Evolutionary conservation across 2,329 filamentous ascomycete species (phyloP), one percentile per base, ranked within the genome.

Genomic region (Sordariomycetes sp.): DNA sequence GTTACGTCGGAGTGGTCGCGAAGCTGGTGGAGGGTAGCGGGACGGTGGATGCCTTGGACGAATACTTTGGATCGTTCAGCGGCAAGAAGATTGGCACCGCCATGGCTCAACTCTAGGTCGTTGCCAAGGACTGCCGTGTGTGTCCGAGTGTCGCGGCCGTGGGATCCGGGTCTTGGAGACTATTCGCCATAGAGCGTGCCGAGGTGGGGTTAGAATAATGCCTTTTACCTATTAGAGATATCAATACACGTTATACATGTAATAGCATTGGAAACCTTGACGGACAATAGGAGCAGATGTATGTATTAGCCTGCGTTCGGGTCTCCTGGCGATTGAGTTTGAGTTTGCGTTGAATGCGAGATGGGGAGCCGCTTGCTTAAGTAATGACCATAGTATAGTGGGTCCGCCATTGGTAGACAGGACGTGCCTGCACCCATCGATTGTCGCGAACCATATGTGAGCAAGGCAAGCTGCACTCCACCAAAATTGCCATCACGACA

Each of bases 21-120:
- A 79, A 79, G 64, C 74, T 97, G 24, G 85, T 82, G 1, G 87
- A 93, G 70, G 92, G 91, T 0, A 82, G 73, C 59, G 89, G 84
- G 18, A 96, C 91, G 0, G 84, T 89, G 0, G 88, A 95, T 65
- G 89, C 86, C 18, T 74, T 97, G 64, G 89, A 97, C 67, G 78
- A 81, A 62, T 97, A 96, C 69, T 97, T 96, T 72, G 78, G 79
- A 5, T 71, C 84, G 1, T 92, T 96, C 65, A 81, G 80, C 58
- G 81, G 82, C 12, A 90, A 87, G 74, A 78, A 74, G 59, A 63
- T 81, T 20, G 76, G 77, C 3, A 61, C 32, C 12, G 20, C 48
- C 35, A 40, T 43, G 55, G 55, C 55, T 18, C 55, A 58, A 32
- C n/a, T 58, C n/a, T 58, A 58, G 20, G 12, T 2, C n/a, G 12